Conservation (phyloP, 768 basidiomycete species). For the Exsudoporus frostii region DNA sequence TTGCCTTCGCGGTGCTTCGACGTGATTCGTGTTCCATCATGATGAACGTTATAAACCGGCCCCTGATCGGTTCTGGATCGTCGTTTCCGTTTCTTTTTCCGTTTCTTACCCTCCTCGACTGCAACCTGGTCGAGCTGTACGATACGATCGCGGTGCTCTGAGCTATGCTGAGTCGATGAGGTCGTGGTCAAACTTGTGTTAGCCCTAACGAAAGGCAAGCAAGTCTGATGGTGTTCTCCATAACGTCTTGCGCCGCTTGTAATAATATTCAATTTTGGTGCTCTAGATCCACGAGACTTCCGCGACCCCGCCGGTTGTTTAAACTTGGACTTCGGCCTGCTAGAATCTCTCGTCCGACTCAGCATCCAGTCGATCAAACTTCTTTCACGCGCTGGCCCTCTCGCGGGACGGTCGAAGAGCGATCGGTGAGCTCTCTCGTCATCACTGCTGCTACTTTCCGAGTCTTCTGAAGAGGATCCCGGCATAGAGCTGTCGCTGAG, state of each 20-base stretch:
- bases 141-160: slow-evolving; percentile 8
- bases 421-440: slow-evolving; percentile 35
- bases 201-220: slow-evolving; percentile 34
- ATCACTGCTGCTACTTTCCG: slow-evolving; percentile 21
- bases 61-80: slow-evolving; percentile 28
- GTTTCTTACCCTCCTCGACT: slow-evolving; percentile 5
- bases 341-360: slow-evolving; percentile 35
- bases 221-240: slow-evolving; percentile 37
- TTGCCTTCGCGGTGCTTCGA: slow-evolving; percentile 21
- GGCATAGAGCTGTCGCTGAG: slow-evolving; percentile 17
- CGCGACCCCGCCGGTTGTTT: slow-evolving; percentile 13
- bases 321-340: slow-evolving; percentile 8
- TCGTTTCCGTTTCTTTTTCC: slow-evolving; percentile 27
- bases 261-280: slow-evolving; percentile 34
- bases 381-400: slow-evolving; percentile 33
- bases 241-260: slow-evolving; percentile 35
- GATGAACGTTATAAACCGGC: slow-evolving; percentile 38
- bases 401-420: slow-evolving; percentile 24
- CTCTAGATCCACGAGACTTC: slow-evolving; percentile 9
- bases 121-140: slow-evolving; percentile 6
- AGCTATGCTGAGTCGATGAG: slow-evolving; percentile 5
- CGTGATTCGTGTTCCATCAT: slow-evolving; percentile 37
- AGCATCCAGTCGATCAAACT: slow-evolving; percentile 73
- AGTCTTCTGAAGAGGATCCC: slow-evolving; percentile 12
- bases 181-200: slow-evolving; percentile 6